Base-by-base conservation (phyloP, 2,329 filamentous ascomycete genomes). In the Chaetoscypha palmicola region DNA sequence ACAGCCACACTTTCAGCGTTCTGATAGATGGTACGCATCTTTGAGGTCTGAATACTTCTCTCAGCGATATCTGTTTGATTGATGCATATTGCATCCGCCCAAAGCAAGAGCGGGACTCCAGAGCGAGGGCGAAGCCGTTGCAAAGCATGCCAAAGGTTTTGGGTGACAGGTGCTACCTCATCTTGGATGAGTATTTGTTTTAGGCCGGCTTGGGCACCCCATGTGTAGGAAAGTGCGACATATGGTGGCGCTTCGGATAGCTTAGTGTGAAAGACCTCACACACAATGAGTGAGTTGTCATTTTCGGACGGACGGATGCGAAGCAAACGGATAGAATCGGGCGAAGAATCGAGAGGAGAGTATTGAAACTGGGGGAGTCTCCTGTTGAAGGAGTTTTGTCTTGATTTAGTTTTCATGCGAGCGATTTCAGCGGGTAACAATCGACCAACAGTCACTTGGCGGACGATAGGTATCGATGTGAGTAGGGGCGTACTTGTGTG, bases 31-130 rank as follows among this genome's bases (percentile, higher is more conserved):
- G 3, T 26, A n/a, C 39, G 30, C 48, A 51, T 51, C n/a, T 42
- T 44, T 14, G 26, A 26, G 11, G 45, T 42, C 31, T 51, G 45
- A 7, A 38, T 20, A 14, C 37, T 31, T 31, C 41, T 24, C 33
- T 69, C 30, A 66, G 63, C 28, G 59, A 71, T 46, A 69, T 67
- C 40, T 61, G 70, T 20, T 67, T 70, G 48, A 37, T 46, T 42
- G 28, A 49, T 44, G 26, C 47, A 49, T 4, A 46, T 37, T 9
- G 43, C 47, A 39, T 49, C 46, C 11, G 40, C 23, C 48, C 48
- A 51, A 10, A 48, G 16, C n/a, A 43, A 30, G 14, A 31, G 10
- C 2, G 20, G 35, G 11, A 36, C 19, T 30, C 30, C 20, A 34
- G 19, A 52, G 53, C 2, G 11, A 37, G 33, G 16, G 46, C 36